Evolutionary conservation across 139 green algal species (phyloP).

Genomic region (Haematococcus lacustris): DNA sequence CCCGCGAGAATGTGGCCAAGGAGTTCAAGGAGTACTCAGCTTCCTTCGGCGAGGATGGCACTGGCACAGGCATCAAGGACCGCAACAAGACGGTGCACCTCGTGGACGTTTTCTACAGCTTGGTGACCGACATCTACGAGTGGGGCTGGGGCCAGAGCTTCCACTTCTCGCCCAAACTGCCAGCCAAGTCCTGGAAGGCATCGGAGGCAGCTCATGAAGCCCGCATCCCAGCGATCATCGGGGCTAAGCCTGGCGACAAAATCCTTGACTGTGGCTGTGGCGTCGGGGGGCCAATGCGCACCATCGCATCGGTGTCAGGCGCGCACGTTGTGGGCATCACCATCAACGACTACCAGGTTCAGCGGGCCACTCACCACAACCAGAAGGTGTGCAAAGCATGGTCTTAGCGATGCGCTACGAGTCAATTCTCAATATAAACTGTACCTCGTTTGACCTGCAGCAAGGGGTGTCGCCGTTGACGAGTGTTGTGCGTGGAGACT

Average conservation of each 20-base stretch:
- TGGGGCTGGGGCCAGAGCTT: constrained; percentile 97
- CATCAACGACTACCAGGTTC: constrained; percentile 95
- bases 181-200: constrained; percentile 52
- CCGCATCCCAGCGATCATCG: constrained; percentile 61
- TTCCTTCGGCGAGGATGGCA: constrained; percentile 41
- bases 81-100: constrained; percentile 40
- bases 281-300: constrained; percentile 95
- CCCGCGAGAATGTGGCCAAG: constrained; percentile 45
- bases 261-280: constrained; percentile 91
- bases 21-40: constrained; percentile 54
- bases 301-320: constrained; percentile 70
- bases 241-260: constrained; percentile 64
- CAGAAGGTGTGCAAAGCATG: constrained; percentile 36
- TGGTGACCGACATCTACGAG: constrained; percentile 97
- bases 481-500: constrained; percentile 86
- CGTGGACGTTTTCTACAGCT: constrained; percentile 65
- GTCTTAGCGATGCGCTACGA: not conserved
- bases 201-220: constrained; percentile 85
- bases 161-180: constrained; percentile 92
- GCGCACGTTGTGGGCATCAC: constrained; percentile 91
- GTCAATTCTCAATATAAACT: not conserved
- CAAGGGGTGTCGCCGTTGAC: constrained; percentile 65
- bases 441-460: constrained; percentile 12
- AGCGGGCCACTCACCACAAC: constrained; percentile 72
- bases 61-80: constrained; percentile 24